phyloP scores from a whole-genome alignment of 352 stramenopile species.

The Ophiocytium majus region DNA sequence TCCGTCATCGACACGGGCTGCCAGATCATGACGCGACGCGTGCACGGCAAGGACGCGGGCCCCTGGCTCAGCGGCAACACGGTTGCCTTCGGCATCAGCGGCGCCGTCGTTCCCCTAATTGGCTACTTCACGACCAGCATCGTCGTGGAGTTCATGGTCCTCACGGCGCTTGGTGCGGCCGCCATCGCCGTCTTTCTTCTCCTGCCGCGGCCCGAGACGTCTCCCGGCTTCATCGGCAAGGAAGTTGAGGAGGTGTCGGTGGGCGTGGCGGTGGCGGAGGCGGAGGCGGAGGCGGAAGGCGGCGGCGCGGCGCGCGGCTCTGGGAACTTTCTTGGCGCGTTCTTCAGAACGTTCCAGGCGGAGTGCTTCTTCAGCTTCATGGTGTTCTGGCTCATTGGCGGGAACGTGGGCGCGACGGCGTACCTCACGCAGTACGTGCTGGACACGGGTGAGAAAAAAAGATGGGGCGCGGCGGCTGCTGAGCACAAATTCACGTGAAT shows the following conservation, averaged over 20 bases:
- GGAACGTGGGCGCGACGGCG: conserved; percentile 54
- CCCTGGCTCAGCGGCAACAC: conserved; percentile 60
- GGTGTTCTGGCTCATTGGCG: conserved; percentile 59
- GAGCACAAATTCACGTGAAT: too few relatives aligned
- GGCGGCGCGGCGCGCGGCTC: not conserved
- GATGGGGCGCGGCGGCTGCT: too few relatives aligned
- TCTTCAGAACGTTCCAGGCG: conserved; percentile 43
- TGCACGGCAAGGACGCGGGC: conserved; percentile 55
- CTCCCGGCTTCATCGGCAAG: conserved; percentile 41
- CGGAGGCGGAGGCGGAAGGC: not conserved
- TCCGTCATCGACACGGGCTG: conserved; percentile 58
- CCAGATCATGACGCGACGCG: conserved; percentile 60
- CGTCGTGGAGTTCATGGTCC: conserved; percentile 55
- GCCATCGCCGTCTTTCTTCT: conserved; percentile 38
- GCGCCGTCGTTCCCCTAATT: conserved; percentile 56
- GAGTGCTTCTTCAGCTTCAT: conserved; percentile 57
- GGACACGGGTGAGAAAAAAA: conserved; percentile 48
- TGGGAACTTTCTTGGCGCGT: conserved; percentile 26
- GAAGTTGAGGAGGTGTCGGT: not conserved
- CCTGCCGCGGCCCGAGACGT: conserved; percentile 51
- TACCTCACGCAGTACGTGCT: conserved; percentile 57
- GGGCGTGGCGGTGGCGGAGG: not conserved
- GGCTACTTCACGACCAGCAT: conserved; percentile 50
- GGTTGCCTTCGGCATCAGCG: conserved; percentile 57
- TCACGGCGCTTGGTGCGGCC: conserved; percentile 33